Evolutionary conservation across 768 basidiomycete species (phyloP).

Genomic region (Mycena capillaripes): DNA sequence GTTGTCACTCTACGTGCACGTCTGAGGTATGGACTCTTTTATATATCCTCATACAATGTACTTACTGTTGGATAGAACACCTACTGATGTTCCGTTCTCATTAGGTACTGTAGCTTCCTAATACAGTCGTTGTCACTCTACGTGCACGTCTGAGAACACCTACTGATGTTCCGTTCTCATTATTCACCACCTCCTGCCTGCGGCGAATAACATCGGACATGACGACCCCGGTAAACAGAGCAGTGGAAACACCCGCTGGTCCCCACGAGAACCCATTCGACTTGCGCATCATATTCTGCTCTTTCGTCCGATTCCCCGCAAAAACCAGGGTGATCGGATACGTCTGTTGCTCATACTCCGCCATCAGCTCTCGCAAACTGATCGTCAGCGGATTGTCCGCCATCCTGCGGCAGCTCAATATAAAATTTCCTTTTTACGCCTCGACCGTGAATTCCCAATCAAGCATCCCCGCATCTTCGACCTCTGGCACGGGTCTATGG

Average conservation of each 20-base stretch:
- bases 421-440: constrained; percentile 44
- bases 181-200: too few species aligned
- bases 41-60: too few species aligned
- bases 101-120: too few species aligned
- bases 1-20: too few species aligned
- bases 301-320: constrained; percentile 76
- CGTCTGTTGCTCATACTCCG: constrained; percentile 64
- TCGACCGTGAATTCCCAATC: constrained; percentile 63
- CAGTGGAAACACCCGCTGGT: constrained; percentile 64
- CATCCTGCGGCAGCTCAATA: constrained; percentile 40
- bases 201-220: constrained; percentile 66
- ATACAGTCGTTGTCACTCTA: too few species aligned
- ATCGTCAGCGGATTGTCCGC: constrained; percentile 54
- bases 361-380: constrained; percentile 59
- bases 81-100: too few species aligned
- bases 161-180: too few species aligned
- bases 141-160: too few species aligned
- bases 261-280: constrained; percentile 72
- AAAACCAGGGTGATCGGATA: constrained; percentile 74
- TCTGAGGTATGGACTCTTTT: too few species aligned
- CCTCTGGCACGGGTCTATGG: constrained; percentile 70
- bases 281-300: constrained; percentile 73
- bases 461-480: constrained; percentile 50
- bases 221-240: constrained; percentile 72
- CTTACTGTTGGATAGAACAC: too few species aligned